Percentiles rank a stretch among this genome's conserved stretches.
These are phyloP conservation scores for Nakazawaea laoshanensis DNA, from an alignment of 805 yeast species.

Conservation along the genomic window DNA sequence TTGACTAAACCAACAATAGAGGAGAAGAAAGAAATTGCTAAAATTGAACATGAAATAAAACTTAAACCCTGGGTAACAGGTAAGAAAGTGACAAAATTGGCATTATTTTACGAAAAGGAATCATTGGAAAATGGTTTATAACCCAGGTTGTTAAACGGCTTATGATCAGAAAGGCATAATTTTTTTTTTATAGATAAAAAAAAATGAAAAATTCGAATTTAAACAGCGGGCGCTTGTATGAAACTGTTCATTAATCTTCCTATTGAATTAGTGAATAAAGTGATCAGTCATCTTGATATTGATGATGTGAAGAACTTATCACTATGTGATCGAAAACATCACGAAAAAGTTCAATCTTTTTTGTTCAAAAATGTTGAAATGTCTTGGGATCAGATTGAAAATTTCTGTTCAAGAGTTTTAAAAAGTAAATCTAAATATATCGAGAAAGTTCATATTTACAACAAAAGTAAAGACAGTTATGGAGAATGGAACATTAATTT, in stretches of 20 bases:
- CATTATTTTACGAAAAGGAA: conserved; percentile 42
- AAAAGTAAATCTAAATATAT: neutral
- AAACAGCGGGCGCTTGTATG: conserved; percentile 1
- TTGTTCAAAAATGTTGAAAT: conserved; percentile 1
- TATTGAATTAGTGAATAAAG: conserved; percentile 1
- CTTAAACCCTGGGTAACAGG: conserved; percentile 30
- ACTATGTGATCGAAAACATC: neutral
- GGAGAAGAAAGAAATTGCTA: conserved; percentile 1
- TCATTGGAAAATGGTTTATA: neutral
- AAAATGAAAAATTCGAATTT: neutral
- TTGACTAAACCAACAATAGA: conserved; percentile 4
- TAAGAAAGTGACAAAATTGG: conserved; percentile 43
- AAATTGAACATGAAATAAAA: conserved; percentile 4
- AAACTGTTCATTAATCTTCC: conserved; percentile 5
- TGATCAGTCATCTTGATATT: neutral
- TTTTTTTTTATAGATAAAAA: neutral
- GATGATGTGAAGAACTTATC: conserved; percentile 5
- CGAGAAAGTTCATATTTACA: neutral
- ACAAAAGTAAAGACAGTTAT: conserved; percentile 1
- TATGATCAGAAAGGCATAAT: neutral
- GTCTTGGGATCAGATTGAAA: conserved; percentile 5
- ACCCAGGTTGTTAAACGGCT: neutral
- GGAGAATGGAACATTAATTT: conserved; percentile 17
- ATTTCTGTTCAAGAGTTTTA: neutral
- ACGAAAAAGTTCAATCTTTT: neutral